Conservation (phyloP, 1,139 yeast genomes). For the Yamadazyma dushanensis region DNA sequence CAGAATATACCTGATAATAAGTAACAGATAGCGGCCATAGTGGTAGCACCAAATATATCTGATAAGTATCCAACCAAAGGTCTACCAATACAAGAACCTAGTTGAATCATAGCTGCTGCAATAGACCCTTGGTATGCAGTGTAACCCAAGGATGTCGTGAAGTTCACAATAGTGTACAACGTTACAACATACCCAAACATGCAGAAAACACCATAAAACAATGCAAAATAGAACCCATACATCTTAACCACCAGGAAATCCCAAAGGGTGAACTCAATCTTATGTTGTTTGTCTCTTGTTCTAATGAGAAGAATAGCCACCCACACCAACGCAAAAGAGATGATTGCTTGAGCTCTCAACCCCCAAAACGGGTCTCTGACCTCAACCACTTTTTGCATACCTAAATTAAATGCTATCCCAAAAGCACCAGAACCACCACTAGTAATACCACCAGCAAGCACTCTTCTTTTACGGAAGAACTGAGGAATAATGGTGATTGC, state of each 20-base stretch:
- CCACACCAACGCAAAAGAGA: slow-evolving; percentile 27
- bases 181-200: slow-evolving; percentile 40
- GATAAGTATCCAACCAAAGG: slow-evolving; percentile 48
- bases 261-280: slow-evolving; percentile 16
- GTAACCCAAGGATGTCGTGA: slow-evolving; percentile 27
- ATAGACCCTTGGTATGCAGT: slow-evolving; percentile 42
- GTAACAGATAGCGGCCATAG: slow-evolving; percentile 36
- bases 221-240: slow-evolving; percentile 29
- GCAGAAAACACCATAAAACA: slow-evolving; percentile 29
- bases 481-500: slow-evolving; percentile 53
- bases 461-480: slow-evolving; percentile 60
- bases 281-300: slow-evolving; percentile 6
- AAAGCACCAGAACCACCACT: slow-evolving; percentile 38
- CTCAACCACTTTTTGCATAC: slow-evolving; percentile 29
- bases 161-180: slow-evolving; percentile 36
- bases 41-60: slow-evolving; percentile 47
- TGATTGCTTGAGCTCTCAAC: slow-evolving; percentile 35
- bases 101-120: slow-evolving; percentile 48
- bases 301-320: slow-evolving; percentile 22
- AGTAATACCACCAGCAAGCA: slow-evolving; percentile 56
- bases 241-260: slow-evolving; percentile 8
- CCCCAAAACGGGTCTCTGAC: slow-evolving; percentile 37
- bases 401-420: slow-evolving; percentile 25
- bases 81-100: slow-evolving; percentile 43
- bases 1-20: slow-evolving; percentile 37